phyloP scores from a whole-genome alignment of 139 green algal species.

The Ulvella scutata region DNA sequence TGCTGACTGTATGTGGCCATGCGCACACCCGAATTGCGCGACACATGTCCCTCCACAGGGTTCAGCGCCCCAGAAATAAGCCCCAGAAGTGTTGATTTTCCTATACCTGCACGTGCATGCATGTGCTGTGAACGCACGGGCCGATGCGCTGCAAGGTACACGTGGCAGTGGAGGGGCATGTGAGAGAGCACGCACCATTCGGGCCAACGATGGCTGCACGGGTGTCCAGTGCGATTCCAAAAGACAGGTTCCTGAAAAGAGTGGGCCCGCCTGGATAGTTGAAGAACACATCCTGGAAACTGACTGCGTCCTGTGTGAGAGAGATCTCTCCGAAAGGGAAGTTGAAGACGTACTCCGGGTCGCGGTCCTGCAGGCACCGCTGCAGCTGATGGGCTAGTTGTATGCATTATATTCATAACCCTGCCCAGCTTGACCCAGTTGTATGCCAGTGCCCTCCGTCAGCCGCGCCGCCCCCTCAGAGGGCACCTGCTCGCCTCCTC shows the following conservation, averaged over 20 bases:
- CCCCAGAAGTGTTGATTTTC: conserved; percentile 83
- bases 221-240: conserved; percentile 69
- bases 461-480: no score
- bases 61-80: conserved; percentile 58
- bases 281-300: conserved; percentile 61
- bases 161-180: neutral
- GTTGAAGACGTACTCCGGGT: conserved; percentile 55
- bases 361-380: conserved; percentile 35
- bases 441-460: no score
- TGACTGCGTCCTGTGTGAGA: conserved; percentile 46
- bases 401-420: no score
- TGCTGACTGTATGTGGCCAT: conserved; percentile 91
- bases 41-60: conserved; percentile 32
- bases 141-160: neutral
- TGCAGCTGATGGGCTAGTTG: no score
- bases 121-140: no score
- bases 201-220: conserved; percentile 72
- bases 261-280: conserved; percentile 39
- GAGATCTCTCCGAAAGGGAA: conserved; percentile 35
- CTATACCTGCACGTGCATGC: conserved; percentile 47
- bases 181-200: conserved; percentile 41
- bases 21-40: conserved; percentile 44
- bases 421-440: no score
- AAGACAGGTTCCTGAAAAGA: conserved; percentile 70
- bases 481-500: no score